Base-by-base conservation (phyloP, 257 asterid genomes). In the Cordia subcordata region DNA sequence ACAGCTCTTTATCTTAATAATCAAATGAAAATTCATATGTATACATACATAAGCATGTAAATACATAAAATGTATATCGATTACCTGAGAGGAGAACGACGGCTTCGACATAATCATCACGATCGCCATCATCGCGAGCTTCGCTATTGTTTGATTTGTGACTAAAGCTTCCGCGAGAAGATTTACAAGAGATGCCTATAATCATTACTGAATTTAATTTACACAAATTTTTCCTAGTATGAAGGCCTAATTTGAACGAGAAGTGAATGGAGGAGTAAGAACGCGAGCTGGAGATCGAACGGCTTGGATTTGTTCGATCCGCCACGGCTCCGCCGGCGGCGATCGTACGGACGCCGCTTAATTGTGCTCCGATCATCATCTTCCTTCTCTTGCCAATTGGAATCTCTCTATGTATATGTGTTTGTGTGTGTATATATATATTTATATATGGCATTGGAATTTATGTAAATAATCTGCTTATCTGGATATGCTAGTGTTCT, bases 41-140 rank as follows among this genome's bases (percentile, higher is more conserved):
- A n/a, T n/a, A n/a, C n/a, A n/a, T n/a, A n/a, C n/a, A n/a, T n/a
- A n/a, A n/a, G n/a, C n/a, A n/a, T n/a, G n/a, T n/a, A n/a, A n/a
- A n/a, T n/a, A n/a, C n/a, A n/a, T n/a, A n/a, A n/a, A n/a, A n/a
- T n/a, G n/a, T n/a, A n/a, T n/a, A n/a, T 16, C 19, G 18, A 42
- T n/a, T 6, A 77, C 82, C 82, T 73, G 79, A 38, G 37, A 77
- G 22, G 50, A 77, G 72, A 13, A 77, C 32, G 42, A 55, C n/a
- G 17, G 82, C 82, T 61, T 73, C 82, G 19, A 73, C 57, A 55
- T 65, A 73, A 64, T 66, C 77, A 47, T 38, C 68, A 12, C 57
- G 74, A 8, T 58, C 63, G 19, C 49, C 20, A 61, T 32, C 60
- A 57, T 64, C 61, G n/a, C 35, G 66, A 5, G 52, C 69, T 15